Evolutionary conservation across 2,329 filamentous ascomycete species (phyloP), one percentile per base, ranked within the genome.

Genomic region (Pseudocercospora fijiensis): DNA sequence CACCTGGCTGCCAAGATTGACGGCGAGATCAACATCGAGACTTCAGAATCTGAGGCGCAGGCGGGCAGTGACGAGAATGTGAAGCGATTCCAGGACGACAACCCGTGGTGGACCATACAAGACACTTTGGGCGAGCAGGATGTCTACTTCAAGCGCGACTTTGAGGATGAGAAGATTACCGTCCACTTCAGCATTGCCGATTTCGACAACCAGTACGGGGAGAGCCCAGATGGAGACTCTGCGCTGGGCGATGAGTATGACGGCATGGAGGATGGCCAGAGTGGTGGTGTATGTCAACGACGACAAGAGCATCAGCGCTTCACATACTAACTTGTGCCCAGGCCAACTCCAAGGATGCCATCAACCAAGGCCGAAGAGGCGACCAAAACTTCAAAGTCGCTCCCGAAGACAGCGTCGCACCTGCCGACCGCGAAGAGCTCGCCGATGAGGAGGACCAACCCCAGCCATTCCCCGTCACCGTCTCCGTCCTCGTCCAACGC

Each of bases 401-500:
- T 3, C 80, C 84, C 22, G 84, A 87, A 74, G 84, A 86, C 75
- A 76, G 79, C 65, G 71, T 84, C 64, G 80, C 86, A 9, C 83
- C 85, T 26, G 82, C 84, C 59, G 85, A 88, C 72, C 79, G 83
- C 65, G 84, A 84, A 61, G 84, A 85, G 70, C 78, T 83, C 30
- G 78, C 78, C 30, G 88, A 90, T 65, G 84, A 82, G 49, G 82
- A 82, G 53, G 33, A 60, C 56, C 22, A n/a, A 30, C 37, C 85
- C 64, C 79, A 84, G 43, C 84, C 86, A 64, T 92, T 94, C 76
- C 92, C 93, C 62, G 91, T 90, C 72, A 89, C 89, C 70, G 84
- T 97, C 67, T 92, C 90, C 79, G 88, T 99, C 73, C 88, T 93
- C 57, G 85, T 99, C 63, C 92, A 96, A 84, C 96, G 96, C 83